A percentile compares a stretch with the other conserved stretches of the same genome.
Conservation (phyloP, 352 stramenopile genomes). For the Phytophthora colocasiae region DNA sequence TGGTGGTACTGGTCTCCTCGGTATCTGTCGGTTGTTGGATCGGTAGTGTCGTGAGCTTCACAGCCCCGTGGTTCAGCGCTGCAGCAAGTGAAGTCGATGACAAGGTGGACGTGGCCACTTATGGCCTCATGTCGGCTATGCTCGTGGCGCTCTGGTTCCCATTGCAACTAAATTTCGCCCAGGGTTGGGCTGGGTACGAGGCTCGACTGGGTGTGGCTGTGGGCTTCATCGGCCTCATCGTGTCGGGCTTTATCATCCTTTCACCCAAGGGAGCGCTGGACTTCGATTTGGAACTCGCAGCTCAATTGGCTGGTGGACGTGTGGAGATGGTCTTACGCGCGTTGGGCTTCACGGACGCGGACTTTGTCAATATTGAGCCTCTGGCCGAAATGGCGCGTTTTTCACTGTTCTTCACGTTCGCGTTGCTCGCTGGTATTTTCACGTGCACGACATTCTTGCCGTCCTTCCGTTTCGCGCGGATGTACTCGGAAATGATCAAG, state of each 20-base stretch:
- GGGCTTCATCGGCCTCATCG: conserved; percentile 63
- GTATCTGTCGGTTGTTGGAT: conserved; percentile 54
- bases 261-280: conserved; percentile 66
- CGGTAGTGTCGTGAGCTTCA: conserved; percentile 53
- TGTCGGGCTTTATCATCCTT: conserved; percentile 67
- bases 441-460: conserved; percentile 73
- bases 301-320: conserved; percentile 41
- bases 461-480: conserved; percentile 79
- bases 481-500: conserved; percentile 77
- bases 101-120: conserved; percentile 65
- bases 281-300: conserved; percentile 70
- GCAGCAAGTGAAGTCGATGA: conserved; percentile 9
- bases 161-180: conserved; percentile 74
- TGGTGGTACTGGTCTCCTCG: conserved; percentile 73
- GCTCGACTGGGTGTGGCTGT: conserved; percentile 61
- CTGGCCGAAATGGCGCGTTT: conserved; percentile 34
- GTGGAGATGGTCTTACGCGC: conserved; percentile 60
- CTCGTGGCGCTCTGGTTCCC: conserved; percentile 80
- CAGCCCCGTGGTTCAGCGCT: conserved; percentile 23
- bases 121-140: conserved; percentile 69
- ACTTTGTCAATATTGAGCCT: conserved; percentile 57
- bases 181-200: conserved; percentile 68
- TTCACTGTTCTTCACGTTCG: conserved; percentile 45
- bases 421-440: conserved; percentile 58
- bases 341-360: conserved; percentile 66